A percentile compares a stretch with the other conserved stretches of the same genome.
phyloP scores from a whole-genome alignment of 305 asterid genomes.

The Ilex paraguariensis region DNA sequence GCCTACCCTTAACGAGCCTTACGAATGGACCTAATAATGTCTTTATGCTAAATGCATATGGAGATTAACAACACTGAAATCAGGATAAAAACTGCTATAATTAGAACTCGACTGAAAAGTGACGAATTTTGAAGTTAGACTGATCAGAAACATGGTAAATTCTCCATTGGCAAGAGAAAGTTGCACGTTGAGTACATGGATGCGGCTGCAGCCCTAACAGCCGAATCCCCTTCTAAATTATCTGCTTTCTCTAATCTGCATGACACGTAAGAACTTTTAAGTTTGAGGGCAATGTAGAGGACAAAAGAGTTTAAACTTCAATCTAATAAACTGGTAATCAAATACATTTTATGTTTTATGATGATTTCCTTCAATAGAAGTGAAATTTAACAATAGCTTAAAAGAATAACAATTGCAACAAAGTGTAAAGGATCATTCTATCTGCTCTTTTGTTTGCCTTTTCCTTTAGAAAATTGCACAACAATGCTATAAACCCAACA shows the following conservation, averaged over 20 bases:
- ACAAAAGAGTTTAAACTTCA: neutral
- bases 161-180: conserved; percentile 58
- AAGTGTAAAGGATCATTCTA: too few species aligned
- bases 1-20: too few species aligned
- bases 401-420: too few species aligned
- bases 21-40: too few species aligned
- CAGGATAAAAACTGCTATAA: conserved; percentile 8
- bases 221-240: conserved; percentile 52
- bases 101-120: conserved; percentile 3
- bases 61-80: neutral
- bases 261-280: neutral
- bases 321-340: too few species aligned
- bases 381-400: too few species aligned
- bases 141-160: conserved; percentile 20
- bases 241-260: conserved; percentile 50
- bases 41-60: neutral
- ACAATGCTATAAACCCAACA: too few species aligned
- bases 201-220: conserved; percentile 87
- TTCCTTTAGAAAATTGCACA: too few species aligned
- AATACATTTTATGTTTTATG: too few species aligned
- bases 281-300: too few species aligned
- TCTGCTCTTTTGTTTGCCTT: too few species aligned
- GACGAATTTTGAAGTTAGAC: conserved; percentile 7
- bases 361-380: too few species aligned
- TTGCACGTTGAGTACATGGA: conserved; percentile 90